phyloP scores from a whole-genome alignment of 2,329 filamentous ascomycete genomes.

The Cephalotrichum gorgonifer region DNA sequence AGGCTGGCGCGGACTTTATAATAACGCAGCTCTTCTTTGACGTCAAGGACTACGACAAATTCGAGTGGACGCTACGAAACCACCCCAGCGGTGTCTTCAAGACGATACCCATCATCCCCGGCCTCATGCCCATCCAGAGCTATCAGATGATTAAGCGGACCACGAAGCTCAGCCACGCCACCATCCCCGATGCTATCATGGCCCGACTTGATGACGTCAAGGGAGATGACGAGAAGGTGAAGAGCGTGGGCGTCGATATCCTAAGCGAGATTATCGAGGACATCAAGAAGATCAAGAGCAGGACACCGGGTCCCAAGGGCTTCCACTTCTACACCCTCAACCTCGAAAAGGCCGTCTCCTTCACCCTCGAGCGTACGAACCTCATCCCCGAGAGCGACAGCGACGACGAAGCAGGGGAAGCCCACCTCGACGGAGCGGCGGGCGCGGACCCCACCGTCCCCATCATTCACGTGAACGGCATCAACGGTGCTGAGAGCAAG shows the following conservation, averaged over 20 bases:
- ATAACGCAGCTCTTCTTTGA: constrained; percentile 99
- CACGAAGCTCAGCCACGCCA: constrained; percentile 87
- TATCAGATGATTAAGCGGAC: constrained; percentile 93
- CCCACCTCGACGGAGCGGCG: constrained; percentile 21
- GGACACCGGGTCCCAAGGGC: constrained; percentile 54
- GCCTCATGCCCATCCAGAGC: constrained; percentile 94
- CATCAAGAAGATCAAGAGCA: constrained; percentile 52
- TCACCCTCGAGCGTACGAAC: constrained; percentile 77
- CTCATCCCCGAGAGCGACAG: constrained; percentile 61
- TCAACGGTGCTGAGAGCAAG: constrained; percentile 36
- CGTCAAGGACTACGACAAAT: constrained; percentile 67
- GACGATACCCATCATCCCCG: constrained; percentile 81
- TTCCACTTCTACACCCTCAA: constrained; percentile 99
- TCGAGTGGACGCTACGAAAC: constrained; percentile 65
- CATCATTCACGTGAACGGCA: constrained; percentile 38
- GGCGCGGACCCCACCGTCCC: constrained; percentile 27
- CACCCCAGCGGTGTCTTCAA: constrained; percentile 82
- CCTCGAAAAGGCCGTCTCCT: constrained; percentile 88
- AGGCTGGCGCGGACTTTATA: constrained; percentile 91
- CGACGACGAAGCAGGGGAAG: constrained; percentile 42
- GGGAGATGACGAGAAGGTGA: constrained; percentile 72
- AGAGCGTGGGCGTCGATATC: constrained; percentile 70
- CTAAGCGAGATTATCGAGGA: constrained; percentile 73
- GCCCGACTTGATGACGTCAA: constrained; percentile 61
- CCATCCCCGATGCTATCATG: constrained; percentile 62